Percentiles rank a stretch among this genome's conserved stretches.
Conservation (phyloP, 2,329 filamentous ascomycete genomes). For the Cadophora malorum region DNA sequence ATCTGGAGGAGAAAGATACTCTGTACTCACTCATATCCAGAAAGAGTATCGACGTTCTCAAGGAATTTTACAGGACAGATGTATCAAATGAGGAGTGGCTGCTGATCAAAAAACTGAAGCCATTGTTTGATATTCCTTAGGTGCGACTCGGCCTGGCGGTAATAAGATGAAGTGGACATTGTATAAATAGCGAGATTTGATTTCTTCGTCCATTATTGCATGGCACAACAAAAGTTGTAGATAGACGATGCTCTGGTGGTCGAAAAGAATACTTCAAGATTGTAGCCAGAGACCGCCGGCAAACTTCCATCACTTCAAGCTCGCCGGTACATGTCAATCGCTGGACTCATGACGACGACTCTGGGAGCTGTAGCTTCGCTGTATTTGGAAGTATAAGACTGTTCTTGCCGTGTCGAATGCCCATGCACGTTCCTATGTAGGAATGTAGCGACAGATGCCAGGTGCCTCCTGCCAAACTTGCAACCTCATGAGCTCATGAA, state of each 20-base stretch:
- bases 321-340: not conserved
- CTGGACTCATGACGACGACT: not conserved
- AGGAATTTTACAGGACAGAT: slow-evolving; percentile 91
- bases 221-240: slow-evolving; percentile 29
- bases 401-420: not conserved
- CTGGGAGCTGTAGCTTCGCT: not conserved
- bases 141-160: not conserved
- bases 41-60: slow-evolving; percentile 89
- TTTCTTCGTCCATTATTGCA: slow-evolving; percentile 14
- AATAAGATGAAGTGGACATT: slow-evolving; percentile 3
- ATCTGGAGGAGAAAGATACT: slow-evolving; percentile 88
- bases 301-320: not conserved
- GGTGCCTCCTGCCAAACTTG: not conserved
- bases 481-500: not conserved
- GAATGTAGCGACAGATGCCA: not conserved
- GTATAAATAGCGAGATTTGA: slow-evolving; percentile 17
- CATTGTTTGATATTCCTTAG: slow-evolving; percentile 79
- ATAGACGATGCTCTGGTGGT: slow-evolving; percentile 15
- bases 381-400: not conserved
- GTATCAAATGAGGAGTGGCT: slow-evolving; percentile 93
- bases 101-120: slow-evolving; percentile 94
- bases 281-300: not conserved
- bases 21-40: slow-evolving; percentile 90
- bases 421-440: not conserved
- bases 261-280: not conserved